These are phyloP conservation scores for Obelidium mucronatum DNA, from an alignment of 192 early-diverging fungal species.

Conservation along the genomic window DNA sequence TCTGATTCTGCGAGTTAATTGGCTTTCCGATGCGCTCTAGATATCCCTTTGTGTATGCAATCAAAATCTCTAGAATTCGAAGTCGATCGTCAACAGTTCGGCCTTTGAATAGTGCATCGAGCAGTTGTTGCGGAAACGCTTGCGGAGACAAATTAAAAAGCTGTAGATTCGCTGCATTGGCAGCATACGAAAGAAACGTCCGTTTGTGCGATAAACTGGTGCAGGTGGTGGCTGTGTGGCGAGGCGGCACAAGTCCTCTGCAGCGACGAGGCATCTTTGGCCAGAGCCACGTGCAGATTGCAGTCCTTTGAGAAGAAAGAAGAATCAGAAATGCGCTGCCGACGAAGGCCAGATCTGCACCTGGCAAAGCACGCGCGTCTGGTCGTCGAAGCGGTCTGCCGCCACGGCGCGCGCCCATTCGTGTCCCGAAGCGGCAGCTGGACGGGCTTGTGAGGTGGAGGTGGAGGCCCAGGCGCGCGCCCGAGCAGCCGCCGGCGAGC, in stretches of 20 bases:
- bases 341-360: background rate
- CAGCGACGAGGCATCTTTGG: background rate
- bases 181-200: constrained; percentile 1
- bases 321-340: too few relatives aligned
- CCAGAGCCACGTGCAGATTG: background rate
- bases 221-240: background rate
- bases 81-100: background rate
- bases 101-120: background rate
- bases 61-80: background rate
- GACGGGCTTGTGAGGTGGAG: too few relatives aligned
- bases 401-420: constrained; percentile 11
- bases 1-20: constrained; percentile 22
- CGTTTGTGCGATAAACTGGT: background rate
- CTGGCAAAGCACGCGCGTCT: constrained; percentile 5
- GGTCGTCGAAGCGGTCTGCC: background rate
- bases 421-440: too few relatives aligned
- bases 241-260: background rate
- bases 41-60: background rate
- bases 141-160: background rate
- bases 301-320: background rate
- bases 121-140: background rate
- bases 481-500: too few relatives aligned
- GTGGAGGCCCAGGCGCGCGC: too few relatives aligned
- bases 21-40: background rate
- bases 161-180: background rate